Conservation (phyloP, 2,329 filamentous ascomycete species). For the Macrophomina tecta region DNA sequence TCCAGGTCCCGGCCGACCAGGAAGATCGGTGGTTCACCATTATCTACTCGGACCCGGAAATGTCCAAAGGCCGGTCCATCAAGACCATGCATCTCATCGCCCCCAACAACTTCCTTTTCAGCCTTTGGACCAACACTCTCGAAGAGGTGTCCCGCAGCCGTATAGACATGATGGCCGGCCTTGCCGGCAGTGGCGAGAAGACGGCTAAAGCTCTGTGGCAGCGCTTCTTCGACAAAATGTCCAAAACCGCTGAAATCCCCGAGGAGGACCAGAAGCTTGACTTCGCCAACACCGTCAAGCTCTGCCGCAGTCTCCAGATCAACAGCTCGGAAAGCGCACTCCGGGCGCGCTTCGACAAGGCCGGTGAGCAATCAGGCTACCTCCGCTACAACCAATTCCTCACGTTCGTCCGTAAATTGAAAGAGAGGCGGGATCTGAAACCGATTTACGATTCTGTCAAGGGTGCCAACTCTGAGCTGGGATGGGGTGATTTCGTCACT, state of each 20-base stretch:
- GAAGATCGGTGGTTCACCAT: slow-evolving; percentile 87
- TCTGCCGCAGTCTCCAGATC: slow-evolving; percentile 91
- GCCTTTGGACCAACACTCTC: slow-evolving; percentile 82
- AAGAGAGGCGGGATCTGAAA: slow-evolving; percentile 81
- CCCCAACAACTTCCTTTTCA: slow-evolving; percentile 71
- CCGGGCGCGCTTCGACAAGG: slow-evolving; percentile 73
- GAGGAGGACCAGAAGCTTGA: slow-evolving; percentile 74
- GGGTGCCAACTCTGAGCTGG: slow-evolving; percentile 68
- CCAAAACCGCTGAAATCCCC: slow-evolving; percentile 57
- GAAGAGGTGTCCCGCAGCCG: slow-evolving; percentile 84
- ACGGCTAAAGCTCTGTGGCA: slow-evolving; percentile 86
- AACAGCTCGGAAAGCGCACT: slow-evolving; percentile 81
- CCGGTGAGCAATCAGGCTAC: slow-evolving; percentile 69
- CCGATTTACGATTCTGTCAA: slow-evolving; percentile 70
- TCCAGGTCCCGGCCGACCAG: slow-evolving; percentile 69
- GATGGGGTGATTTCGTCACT: slow-evolving; percentile 71
- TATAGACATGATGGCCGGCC: slow-evolving; percentile 86
- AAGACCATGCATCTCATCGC: slow-evolving; percentile 91
- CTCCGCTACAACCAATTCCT: slow-evolving; percentile 84
- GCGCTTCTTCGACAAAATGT: slow-evolving; percentile 75
- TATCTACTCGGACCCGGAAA: slow-evolving; percentile 79
- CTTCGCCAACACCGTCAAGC: slow-evolving; percentile 76
- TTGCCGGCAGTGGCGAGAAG: slow-evolving; percentile 77
- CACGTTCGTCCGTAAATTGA: slow-evolving; percentile 81
- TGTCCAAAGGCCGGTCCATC: slow-evolving; percentile 69